These are phyloP conservation scores for Yamadazyma scolyti DNA, from an alignment of 805 yeast species.

Conservation along the genomic window DNA sequence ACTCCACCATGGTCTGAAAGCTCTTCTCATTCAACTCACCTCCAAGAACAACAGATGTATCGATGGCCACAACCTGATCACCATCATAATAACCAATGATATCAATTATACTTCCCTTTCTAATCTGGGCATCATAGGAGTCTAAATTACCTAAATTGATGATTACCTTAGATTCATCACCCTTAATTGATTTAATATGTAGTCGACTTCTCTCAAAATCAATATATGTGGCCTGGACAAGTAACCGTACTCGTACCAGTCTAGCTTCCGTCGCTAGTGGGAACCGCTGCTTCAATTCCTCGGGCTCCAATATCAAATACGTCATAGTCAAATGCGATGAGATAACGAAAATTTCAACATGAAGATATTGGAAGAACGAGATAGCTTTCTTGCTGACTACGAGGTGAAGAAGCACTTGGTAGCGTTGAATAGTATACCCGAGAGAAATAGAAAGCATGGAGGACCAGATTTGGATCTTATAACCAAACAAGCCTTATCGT, in stretches of 20 bases:
- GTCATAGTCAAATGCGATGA: conserved; percentile 21
- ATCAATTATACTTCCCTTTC: conserved; percentile 23
- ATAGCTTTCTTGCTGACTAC: conserved; percentile 57
- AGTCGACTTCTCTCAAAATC: conserved; percentile 7
- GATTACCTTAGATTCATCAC: background rate
- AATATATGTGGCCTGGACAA: conserved; percentile 23
- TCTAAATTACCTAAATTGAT: conserved; percentile 1
- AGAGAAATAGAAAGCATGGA: conserved; percentile 31
- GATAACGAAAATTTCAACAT: conserved; percentile 18
- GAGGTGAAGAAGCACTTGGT: conserved; percentile 59
- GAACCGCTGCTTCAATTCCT: conserved; percentile 14
- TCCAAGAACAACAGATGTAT: conserved; percentile 2
- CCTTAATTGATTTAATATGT: background rate
- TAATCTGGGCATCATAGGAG: background rate
- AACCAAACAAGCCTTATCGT: conserved; percentile 44
- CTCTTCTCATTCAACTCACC: conserved; percentile 2
- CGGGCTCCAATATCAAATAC: conserved; percentile 25
- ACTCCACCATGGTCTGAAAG: too few relatives aligned
- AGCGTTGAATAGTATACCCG: conserved; percentile 33
- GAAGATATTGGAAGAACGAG: conserved; percentile 48
- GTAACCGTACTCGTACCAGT: conserved; percentile 19
- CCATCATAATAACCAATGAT: conserved; percentile 33
- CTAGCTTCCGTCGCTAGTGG: conserved; percentile 20
- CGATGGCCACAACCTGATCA: conserved; percentile 4
- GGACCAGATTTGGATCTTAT: conserved; percentile 48